phyloP scores from a whole-genome alignment of 2,329 filamentous ascomycete species.

The Talaromyces sp. region DNA sequence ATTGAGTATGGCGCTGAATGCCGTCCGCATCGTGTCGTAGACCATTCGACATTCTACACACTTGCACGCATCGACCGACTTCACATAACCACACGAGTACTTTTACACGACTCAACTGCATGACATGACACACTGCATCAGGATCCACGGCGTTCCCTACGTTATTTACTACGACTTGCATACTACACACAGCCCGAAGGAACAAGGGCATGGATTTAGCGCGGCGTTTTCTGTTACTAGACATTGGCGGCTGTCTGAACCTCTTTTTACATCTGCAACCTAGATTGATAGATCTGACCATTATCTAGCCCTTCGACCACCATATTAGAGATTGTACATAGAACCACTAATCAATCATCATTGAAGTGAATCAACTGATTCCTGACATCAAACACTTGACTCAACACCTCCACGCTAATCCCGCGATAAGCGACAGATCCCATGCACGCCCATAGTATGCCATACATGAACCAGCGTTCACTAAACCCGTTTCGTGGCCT shows the following conservation, averaged over 20 bases:
- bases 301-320: not conserved
- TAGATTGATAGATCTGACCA: constrained; percentile 4
- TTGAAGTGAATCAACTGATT: not conserved
- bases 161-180: not conserved
- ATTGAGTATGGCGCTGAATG: constrained; percentile 36
- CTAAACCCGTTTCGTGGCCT: not conserved
- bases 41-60: not conserved
- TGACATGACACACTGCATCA: constrained; percentile 7
- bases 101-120: not conserved
- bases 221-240: not conserved
- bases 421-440: constrained; percentile 1
- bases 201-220: constrained; percentile 3
- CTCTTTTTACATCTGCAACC: not conserved
- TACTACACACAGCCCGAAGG: not conserved
- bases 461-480: not conserved
- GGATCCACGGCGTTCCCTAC: constrained; percentile 3
- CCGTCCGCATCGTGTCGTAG: constrained; percentile 33
- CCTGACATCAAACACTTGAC: not conserved
- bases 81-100: not conserved
- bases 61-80: not conserved
- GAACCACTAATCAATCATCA: not conserved
- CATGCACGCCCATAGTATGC: constrained; percentile 1
- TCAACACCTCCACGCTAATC: constrained; percentile 1
- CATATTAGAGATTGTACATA: not conserved
- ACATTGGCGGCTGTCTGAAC: constrained; percentile 8